phyloP scores from a whole-genome alignment of 805 yeast genomes.

The Schwanniomyces sp. region DNA sequence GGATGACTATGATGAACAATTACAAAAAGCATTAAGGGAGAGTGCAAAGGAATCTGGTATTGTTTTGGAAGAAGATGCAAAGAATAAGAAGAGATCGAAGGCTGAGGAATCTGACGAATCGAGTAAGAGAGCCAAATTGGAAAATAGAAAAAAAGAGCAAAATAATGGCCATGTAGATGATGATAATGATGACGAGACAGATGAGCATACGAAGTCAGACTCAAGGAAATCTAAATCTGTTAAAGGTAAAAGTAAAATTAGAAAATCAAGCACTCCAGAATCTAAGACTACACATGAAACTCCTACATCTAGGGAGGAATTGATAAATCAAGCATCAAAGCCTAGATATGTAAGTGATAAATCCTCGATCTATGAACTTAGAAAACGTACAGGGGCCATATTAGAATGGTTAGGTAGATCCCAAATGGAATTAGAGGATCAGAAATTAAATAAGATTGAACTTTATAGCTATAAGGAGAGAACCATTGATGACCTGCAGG shows the following conservation, averaged over 20 bases:
- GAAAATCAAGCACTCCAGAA: slow-evolving; percentile 13
- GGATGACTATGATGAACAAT: slow-evolving; percentile 41
- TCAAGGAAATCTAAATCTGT: slow-evolving; percentile 8
- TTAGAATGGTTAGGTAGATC: slow-evolving; percentile 88
- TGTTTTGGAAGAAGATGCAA: slow-evolving; percentile 6
- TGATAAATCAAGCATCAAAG: slow-evolving; percentile 68
- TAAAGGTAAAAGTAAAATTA: slow-evolving; percentile 3
- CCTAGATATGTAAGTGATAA: slow-evolving; percentile 83
- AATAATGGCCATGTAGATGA: slow-evolving; percentile 12
- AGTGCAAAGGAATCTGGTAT: slow-evolving; percentile 51
- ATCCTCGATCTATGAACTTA: slow-evolving; percentile 77
- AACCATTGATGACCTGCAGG: slow-evolving; percentile 12
- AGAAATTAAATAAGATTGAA: slow-evolving; percentile 57
- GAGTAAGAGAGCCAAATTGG: not conserved
- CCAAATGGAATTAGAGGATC: slow-evolving; percentile 77
- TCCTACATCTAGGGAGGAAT: slow-evolving; percentile 38
- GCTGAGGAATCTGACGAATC: slow-evolving; percentile 12
- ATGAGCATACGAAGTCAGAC: slow-evolving; percentile 9
- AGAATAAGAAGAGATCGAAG: slow-evolving; percentile 8
- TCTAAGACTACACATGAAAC: slow-evolving; percentile 16
- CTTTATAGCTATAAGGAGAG: slow-evolving; percentile 48
- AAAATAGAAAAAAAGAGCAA: slow-evolving; percentile 10
- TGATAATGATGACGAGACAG: slow-evolving; percentile 6
- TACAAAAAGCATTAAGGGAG: slow-evolving; percentile 53
- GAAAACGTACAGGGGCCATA: slow-evolving; percentile 84